Percentiles rank a stretch among this genome's conserved stretches.
Evolutionary conservation across 352 stramenopile species (phyloP).

Genomic region (Phytopythium chamaehyphon): DNA sequence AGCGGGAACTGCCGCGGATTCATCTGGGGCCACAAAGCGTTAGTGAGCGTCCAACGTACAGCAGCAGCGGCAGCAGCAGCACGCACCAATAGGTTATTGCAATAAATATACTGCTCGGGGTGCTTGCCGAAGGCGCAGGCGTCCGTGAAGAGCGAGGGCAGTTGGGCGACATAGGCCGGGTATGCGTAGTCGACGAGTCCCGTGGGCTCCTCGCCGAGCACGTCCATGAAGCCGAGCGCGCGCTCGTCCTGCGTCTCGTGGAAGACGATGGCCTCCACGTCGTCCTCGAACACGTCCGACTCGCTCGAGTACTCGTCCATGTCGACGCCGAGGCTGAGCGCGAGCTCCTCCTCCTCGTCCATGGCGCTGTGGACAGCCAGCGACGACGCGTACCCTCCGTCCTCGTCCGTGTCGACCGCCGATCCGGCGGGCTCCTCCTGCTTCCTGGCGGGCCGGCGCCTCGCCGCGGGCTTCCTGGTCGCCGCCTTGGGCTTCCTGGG

Average conservation of each 20-base stretch:
- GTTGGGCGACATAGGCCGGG: slow-evolving; percentile 51
- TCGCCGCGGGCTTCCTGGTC: slow-evolving; percentile 7
- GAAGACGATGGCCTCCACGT: slow-evolving; percentile 60
- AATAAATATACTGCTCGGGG: slow-evolving; percentile 69
- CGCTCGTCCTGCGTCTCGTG: slow-evolving; percentile 43
- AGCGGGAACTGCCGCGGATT: slow-evolving; percentile 35
- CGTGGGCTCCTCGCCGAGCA: slow-evolving; percentile 46
- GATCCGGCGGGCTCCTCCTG: background rate
- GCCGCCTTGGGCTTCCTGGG: slow-evolving; percentile 15
- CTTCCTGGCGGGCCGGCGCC: slow-evolving; percentile 9
- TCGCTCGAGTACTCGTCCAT: slow-evolving; percentile 47
- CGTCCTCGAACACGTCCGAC: slow-evolving; percentile 76
- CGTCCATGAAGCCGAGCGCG: slow-evolving; percentile 39
- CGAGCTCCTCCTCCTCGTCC: slow-evolving; percentile 35
- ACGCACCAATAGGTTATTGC: slow-evolving; percentile 68
- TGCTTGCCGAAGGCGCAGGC: slow-evolving; percentile 57
- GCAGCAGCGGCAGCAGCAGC: background rate
- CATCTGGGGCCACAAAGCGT: slow-evolving; percentile 21
- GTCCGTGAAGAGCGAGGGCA: slow-evolving; percentile 51
- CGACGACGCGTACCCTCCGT: slow-evolving; percentile 2
- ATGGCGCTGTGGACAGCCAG: slow-evolving; percentile 8
- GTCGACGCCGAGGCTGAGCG: slow-evolving; percentile 39
- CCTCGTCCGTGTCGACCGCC: slow-evolving; percentile 2
- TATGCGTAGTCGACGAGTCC: slow-evolving; percentile 44
- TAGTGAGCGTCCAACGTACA: background rate